A percentile compares a stretch with the other conserved stretches of the same genome.
phyloP scores from a whole-genome alignment of 2,329 filamentous ascomycete genomes.

The Nemania sp. region DNA sequence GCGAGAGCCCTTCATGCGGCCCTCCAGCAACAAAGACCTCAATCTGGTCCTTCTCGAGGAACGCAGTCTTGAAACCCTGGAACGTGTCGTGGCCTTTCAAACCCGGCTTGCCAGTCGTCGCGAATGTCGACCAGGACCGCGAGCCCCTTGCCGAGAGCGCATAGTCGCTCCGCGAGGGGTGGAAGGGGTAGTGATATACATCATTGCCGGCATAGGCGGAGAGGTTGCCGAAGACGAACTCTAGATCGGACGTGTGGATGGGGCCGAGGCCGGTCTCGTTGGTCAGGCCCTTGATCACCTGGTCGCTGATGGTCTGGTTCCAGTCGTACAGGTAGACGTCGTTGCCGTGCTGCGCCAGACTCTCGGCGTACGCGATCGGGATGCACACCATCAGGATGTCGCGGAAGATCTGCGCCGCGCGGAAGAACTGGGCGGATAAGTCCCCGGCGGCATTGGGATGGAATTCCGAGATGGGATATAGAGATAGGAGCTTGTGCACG shows the following conservation, averaged over 20 bases:
- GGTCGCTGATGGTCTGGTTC: slow-evolving; percentile 58
- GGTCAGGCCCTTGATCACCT: slow-evolving; percentile 42
- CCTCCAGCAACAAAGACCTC: slow-evolving; percentile 51
- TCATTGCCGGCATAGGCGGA: slow-evolving; percentile 48
- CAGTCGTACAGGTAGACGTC: slow-evolving; percentile 54
- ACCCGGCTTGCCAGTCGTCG: slow-evolving; percentile 43
- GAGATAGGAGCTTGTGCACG: slow-evolving; percentile 46
- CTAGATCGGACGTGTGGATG: slow-evolving; percentile 56
- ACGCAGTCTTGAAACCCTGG: slow-evolving; percentile 46
- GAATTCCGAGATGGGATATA: slow-evolving; percentile 57
- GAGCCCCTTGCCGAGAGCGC: slow-evolving; percentile 45
- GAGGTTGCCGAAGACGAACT: slow-evolving; percentile 54
- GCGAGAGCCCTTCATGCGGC: slow-evolving; percentile 46
- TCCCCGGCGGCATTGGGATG: slow-evolving; percentile 41
- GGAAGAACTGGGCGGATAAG: slow-evolving; percentile 53
- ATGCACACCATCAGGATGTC: slow-evolving; percentile 45
- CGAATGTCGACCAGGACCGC: slow-evolving; percentile 53
- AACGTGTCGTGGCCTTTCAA: slow-evolving; percentile 43
- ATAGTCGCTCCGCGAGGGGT: slow-evolving; percentile 45
- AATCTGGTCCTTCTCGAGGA: slow-evolving; percentile 32
- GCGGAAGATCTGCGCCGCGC: slow-evolving; percentile 51
- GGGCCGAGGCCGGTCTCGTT: slow-evolving; percentile 47
- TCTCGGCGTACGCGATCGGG: slow-evolving; percentile 22
- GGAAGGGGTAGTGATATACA: slow-evolving; percentile 41
- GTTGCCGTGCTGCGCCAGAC: slow-evolving; percentile 39